Conservation (phyloP, 2,329 filamentous ascomycete species). For the Fusarium lyarnte region DNA sequence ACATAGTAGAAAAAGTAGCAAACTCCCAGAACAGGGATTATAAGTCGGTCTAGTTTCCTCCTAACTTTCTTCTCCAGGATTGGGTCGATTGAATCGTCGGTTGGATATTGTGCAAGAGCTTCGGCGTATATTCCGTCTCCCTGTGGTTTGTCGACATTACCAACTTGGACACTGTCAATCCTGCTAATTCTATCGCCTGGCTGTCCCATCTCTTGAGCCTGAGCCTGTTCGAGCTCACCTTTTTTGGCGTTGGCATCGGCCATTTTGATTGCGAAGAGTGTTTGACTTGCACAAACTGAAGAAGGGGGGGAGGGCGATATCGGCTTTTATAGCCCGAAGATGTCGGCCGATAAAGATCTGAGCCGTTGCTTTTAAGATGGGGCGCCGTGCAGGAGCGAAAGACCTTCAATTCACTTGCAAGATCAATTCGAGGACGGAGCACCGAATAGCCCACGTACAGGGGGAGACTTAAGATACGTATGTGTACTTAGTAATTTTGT, state of each 20-base stretch:
- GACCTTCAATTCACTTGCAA: not conserved
- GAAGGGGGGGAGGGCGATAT: not conserved
- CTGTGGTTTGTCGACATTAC: slow-evolving; percentile 9
- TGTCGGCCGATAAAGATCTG: not conserved
- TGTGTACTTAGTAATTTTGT: not conserved
- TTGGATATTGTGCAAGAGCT: slow-evolving; percentile 50
- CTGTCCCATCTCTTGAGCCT: not conserved
- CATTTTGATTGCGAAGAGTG: not conserved
- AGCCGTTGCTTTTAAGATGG: not conserved
- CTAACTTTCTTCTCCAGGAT: slow-evolving; percentile 46
- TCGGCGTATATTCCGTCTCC: slow-evolving; percentile 46
- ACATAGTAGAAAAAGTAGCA: slow-evolving; percentile 56
- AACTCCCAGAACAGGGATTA: slow-evolving; percentile 51
- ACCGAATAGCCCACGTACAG: not conserved
- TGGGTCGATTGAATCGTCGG: slow-evolving; percentile 50
- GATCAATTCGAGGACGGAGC: not conserved
- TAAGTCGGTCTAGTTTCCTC: slow-evolving; percentile 51
- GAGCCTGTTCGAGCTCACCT: slow-evolving; percentile 1
- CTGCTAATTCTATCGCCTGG: not conserved
- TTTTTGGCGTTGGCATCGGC: not conserved
- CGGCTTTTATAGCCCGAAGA: not conserved
- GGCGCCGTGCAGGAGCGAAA: not conserved
- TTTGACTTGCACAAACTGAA: not conserved
- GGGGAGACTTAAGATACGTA: not conserved
- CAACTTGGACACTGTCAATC: not conserved